Base-by-base conservation (phyloP, 495 filamentous ascomycete genomes). In the Hyaloscypha variabilis region DNA sequence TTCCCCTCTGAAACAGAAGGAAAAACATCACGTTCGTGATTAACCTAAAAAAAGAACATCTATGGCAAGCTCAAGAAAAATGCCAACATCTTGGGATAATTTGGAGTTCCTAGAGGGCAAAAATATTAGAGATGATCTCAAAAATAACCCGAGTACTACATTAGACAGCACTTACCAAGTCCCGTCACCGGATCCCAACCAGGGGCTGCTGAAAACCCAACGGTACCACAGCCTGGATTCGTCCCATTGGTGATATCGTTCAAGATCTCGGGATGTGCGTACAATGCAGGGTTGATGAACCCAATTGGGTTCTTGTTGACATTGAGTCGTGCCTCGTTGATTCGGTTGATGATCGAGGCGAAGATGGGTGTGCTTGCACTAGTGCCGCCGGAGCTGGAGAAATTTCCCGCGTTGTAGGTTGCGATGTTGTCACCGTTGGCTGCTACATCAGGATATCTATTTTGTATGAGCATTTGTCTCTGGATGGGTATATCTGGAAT, bases 121-220 rank as follows among this genome's bases (percentile, higher is more conserved):
- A 10, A 10, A 57, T 30, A 57, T 29, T 25, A n/a, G n/a, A 26
- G 21, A 2, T 50, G 29, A 26, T n/a, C 50, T 42, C 23, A 3
- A 13, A 5, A 8, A 19, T 13, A 54, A 25, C 25, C 11, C 10
- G 51, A 13, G n/a, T n/a, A n/a, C 31, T 36, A 36, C 31, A 36
- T 36, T 13, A 19, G 13, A 8, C 51, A 54, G 25, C 31, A 11
- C 51, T 13, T 82, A 25, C 83, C 85, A 54, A 86, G 64, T 8
- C 84, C 82, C 24, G 82, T 85, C 0, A 81, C 83, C 19, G 87
- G 85, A 75, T 90, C 87, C 87, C 87, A 89, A 21, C 87, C 87
- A 56, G 75, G 65, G 5, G 77, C 78, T 30, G 83, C 81, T 8
- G 65, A 65, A 66, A 87, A 87, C 1, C 84, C 85, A 24, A 76